A percentile compares a stretch with the other conserved stretches of the same genome.
Evolutionary conservation across 2,329 filamentous ascomycete species (phyloP).

Genomic region (Shiraia sp.): DNA sequence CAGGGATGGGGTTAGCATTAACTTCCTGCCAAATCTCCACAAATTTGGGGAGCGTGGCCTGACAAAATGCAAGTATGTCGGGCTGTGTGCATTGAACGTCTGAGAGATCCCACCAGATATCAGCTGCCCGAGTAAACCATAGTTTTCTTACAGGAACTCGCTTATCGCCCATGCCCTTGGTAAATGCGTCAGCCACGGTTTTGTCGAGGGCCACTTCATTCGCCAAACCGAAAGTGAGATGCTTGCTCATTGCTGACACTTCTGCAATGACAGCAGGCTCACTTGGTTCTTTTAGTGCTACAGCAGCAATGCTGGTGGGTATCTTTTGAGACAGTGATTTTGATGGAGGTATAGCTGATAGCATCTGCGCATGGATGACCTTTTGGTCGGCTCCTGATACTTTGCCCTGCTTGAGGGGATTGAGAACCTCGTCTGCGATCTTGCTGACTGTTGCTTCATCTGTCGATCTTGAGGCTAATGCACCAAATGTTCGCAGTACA

Average conservation of each 20-base stretch:
- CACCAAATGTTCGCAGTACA: constrained; percentile 73
- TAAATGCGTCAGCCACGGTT: constrained; percentile 68
- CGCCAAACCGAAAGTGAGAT: constrained; percentile 65
- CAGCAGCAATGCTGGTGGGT: constrained; percentile 65
- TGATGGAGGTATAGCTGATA: constrained; percentile 61
- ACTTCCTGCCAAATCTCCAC: constrained; percentile 78
- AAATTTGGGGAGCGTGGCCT: constrained; percentile 59
- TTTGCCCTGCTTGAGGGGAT: constrained; percentile 81
- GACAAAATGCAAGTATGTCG: constrained; percentile 52
- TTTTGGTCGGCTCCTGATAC: constrained; percentile 84
- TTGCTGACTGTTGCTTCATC: constrained; percentile 65
- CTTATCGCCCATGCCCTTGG: constrained; percentile 86
- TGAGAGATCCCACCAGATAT: constrained; percentile 66
- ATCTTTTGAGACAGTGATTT: constrained; percentile 67
- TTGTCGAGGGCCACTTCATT: constrained; percentile 66
- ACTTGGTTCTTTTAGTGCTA: constrained; percentile 84
- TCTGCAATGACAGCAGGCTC: constrained; percentile 80
- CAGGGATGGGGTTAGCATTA: constrained; percentile 73
- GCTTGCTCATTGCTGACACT: constrained; percentile 69
- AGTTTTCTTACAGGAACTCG: constrained; percentile 74
- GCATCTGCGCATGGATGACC: constrained; percentile 78
- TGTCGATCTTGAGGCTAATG: constrained; percentile 65
- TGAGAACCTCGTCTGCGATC: constrained; percentile 76
- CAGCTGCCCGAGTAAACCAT: constrained; percentile 77
- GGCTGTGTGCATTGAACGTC: constrained; percentile 54